phyloP scores from a whole-genome alignment of 2,329 filamentous ascomycete species.

The Decorospora gaudefroyi region DNA sequence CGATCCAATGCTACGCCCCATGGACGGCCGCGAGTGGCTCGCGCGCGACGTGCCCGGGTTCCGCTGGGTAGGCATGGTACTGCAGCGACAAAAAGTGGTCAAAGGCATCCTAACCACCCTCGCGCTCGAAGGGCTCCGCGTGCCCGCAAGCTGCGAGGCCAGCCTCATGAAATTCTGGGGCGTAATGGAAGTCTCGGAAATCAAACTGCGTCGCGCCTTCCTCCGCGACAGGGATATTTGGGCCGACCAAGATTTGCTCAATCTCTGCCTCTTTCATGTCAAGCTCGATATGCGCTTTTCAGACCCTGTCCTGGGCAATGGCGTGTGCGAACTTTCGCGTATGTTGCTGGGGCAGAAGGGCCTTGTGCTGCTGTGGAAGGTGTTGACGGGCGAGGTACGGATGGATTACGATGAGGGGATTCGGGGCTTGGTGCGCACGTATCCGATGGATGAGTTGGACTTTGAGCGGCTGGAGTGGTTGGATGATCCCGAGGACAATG shows the following conservation, averaged over 20 bases:
- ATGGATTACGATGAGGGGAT: conserved; percentile 40
- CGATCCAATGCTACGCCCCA: conserved; percentile 61
- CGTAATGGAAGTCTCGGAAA: conserved; percentile 68
- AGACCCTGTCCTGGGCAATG: conserved; percentile 63
- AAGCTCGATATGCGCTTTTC: conserved; percentile 74
- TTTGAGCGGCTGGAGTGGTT: conserved; percentile 25
- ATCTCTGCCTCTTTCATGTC: conserved; percentile 67
- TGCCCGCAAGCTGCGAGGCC: conserved; percentile 56
- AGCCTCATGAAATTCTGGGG: conserved; percentile 69
- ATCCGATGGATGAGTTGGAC: conserved; percentile 28
- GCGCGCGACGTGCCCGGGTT: conserved; percentile 62
- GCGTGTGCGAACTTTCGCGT: conserved; percentile 42
- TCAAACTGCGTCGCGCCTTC: conserved; percentile 58
- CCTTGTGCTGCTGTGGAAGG: conserved; percentile 37
- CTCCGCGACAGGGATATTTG: conserved; percentile 61
- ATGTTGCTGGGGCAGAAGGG: conserved; percentile 63
- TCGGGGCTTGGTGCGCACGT: conserved; percentile 28
- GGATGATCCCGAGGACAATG: conserved; percentile 29
- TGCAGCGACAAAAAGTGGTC: conserved; percentile 51
- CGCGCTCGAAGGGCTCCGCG: conserved; percentile 61
- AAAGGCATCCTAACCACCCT: conserved; percentile 63
- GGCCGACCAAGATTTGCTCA: conserved; percentile 63
- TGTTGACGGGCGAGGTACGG: conserved; percentile 59
- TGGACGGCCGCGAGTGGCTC: conserved; percentile 43
- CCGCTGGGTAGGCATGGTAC: conserved; percentile 69